Percentiles rank a stretch among this genome's conserved stretches.
Evolutionary conservation across 208 protist genomes (phyloP).

Genomic region (Trypanosoma vivax): DNA sequence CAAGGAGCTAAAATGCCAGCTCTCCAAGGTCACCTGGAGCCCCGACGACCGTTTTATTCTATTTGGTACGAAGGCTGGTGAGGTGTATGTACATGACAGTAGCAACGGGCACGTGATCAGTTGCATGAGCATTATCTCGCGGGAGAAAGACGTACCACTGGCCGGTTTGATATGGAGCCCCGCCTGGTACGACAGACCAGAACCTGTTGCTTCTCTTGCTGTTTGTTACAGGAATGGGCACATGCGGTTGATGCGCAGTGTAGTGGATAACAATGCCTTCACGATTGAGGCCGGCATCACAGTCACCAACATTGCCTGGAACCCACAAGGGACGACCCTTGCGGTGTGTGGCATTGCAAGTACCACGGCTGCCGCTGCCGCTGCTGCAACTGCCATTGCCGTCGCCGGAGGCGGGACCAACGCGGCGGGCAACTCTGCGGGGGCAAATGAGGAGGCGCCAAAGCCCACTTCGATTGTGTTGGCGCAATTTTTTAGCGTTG

Average conservation of each 20-base stretch:
- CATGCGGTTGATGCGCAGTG: constrained; percentile 90
- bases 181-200: constrained; percentile 77
- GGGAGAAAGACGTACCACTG: constrained; percentile 26
- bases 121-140: constrained; percentile 63
- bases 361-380: constrained; percentile 10
- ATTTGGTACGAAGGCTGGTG: constrained; percentile 83
- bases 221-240: constrained; percentile 86
- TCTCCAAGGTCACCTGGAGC: constrained; percentile 92
- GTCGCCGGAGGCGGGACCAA: background rate
- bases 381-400: background rate
- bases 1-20: constrained; percentile 83
- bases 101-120: constrained; percentile 62
- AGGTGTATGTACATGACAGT: constrained; percentile 89
- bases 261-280: constrained; percentile 80
- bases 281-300: constrained; percentile 89
- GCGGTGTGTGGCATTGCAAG: constrained; percentile 75
- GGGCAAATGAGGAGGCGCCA: background rate
- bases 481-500: constrained; percentile 92
- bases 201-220: constrained; percentile 74
- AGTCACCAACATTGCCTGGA: constrained; percentile 84
- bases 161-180: constrained; percentile 80
- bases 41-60: constrained; percentile 90
- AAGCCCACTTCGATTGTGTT: constrained; percentile 32
- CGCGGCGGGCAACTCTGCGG: background rate
- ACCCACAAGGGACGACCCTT: constrained; percentile 89